Evolutionary conservation across 192 early-diverging fungal genomes (phyloP).

Genomic region (Coemansia sp.): DNA sequence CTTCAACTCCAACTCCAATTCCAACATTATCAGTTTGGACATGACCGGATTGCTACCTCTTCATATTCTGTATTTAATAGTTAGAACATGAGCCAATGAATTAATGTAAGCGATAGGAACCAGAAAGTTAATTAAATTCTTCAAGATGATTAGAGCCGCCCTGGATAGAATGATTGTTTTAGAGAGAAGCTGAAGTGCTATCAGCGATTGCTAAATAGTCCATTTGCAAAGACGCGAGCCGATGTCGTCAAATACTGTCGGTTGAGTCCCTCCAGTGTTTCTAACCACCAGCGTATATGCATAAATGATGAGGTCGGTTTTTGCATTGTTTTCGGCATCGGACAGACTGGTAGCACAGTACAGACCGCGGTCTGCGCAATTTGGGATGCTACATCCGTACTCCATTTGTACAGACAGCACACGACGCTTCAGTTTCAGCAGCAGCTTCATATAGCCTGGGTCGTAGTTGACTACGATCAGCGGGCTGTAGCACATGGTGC

Average conservation of each 20-base stretch:
- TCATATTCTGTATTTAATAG: too few species aligned
- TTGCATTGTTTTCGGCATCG: constrained; percentile 27
- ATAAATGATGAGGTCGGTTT: constrained; percentile 32
- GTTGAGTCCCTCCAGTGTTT: neutral
- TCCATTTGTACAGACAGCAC: constrained; percentile 79
- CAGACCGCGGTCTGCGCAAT: constrained; percentile 65
- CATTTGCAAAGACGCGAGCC: constrained; percentile 34
- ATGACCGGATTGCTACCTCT: too few species aligned
- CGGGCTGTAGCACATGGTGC: constrained; percentile 77
- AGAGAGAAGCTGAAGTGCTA: too few species aligned
- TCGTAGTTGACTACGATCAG: constrained; percentile 78
- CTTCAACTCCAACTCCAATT: too few species aligned
- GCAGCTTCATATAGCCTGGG: constrained; percentile 70
- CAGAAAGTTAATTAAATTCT: too few species aligned
- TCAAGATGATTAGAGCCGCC: too few species aligned
- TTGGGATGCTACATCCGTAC: constrained; percentile 66
- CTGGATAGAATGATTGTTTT: too few species aligned
- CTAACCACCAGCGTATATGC: constrained; percentile 36
- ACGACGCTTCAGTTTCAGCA: constrained; percentile 66
- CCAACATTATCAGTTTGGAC: too few species aligned
- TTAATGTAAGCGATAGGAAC: too few species aligned
- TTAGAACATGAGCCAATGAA: too few species aligned
- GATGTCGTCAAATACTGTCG: constrained; percentile 33
- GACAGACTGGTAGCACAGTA: constrained; percentile 34
- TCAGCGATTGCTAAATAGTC: too few species aligned